Base-by-base conservation (phyloP, 2,329 filamentous ascomycete species). In the Colletotrichum sp. region DNA sequence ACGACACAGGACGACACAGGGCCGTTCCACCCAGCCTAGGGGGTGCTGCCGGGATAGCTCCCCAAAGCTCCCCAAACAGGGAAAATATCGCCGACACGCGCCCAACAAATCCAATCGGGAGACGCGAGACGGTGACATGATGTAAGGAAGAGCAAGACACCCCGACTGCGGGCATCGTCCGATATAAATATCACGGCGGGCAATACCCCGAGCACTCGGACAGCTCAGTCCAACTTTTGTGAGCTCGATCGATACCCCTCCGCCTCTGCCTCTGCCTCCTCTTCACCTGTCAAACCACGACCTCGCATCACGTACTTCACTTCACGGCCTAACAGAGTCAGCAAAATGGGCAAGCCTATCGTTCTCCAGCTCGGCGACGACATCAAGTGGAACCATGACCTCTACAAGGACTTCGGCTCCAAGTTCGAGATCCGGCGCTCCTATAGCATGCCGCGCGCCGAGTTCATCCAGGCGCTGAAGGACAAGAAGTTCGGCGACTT, bases 281-380 rank as follows among this genome's bases (percentile, higher is more conserved):
- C 55, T 15, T 32, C 28, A 26, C 15, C 22, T 2, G 16, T 8
- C 32, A 18, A 18, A 36, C 22, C 18, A 48, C 60, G 44, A 66
- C 36, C 26, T 57, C 52, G 5, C 16, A 44, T 28, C 44, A 28
- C n/a, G 15, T 36, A 18, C 18, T 6, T n/a, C 28, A n/a, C 15
- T 15, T 32, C 7, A 18, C 24, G 30, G 8, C 16, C 4, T 18
- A 34, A 5, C n/a, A 44, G 18, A 24, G 13, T 32, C 30, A 32
- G 6, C 64, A 73, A 34, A 24, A 75, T 75, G 73, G 73, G 64
- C 70, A 75, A 73, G 64, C 73, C 73, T 59, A 73, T 75, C 28
- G 73, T 75, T 32, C 64, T 75, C 24, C 73, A 75, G 70, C 73
- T 75, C 70, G 73, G 73, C 59, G 73, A 75, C 70, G 73, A 75